Percentiles rank a stretch among this genome's conserved stretches.
phyloP scores from a whole-genome alignment of 2,329 filamentous ascomycete species.

The Beauveria australis region DNA sequence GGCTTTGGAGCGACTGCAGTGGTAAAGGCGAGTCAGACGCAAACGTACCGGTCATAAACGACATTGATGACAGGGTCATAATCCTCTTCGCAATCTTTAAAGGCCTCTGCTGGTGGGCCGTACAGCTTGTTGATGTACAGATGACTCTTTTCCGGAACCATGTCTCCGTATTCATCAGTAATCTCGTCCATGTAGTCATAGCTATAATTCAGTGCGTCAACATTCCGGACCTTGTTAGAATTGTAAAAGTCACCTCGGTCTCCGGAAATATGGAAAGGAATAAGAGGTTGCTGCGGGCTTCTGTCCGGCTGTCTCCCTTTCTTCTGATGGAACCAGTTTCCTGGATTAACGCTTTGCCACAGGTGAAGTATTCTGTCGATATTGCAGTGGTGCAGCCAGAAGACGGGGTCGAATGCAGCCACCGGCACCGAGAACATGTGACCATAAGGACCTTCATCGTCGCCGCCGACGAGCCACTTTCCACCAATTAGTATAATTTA shows the following conservation, averaged over 20 bases:
- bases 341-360: not conserved
- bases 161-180: not conserved
- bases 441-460: slow-evolving; percentile 24
- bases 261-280: not conserved
- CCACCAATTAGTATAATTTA: not conserved
- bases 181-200: not conserved
- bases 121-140: not conserved
- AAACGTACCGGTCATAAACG: not conserved
- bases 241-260: not conserved
- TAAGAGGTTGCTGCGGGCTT: not conserved
- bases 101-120: not conserved
- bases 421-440: slow-evolving; percentile 48
- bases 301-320: not conserved
- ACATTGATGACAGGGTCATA: not conserved
- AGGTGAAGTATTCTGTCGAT: not conserved
- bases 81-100: not conserved
- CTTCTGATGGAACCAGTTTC: not conserved
- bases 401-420: slow-evolving; percentile 56
- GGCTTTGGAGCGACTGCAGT: not conserved
- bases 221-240: not conserved
- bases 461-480: not conserved
- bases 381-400: slow-evolving; percentile 51
- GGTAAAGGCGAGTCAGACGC: not conserved
- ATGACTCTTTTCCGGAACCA: not conserved
- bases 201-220: not conserved